A percentile compares a stretch with the other conserved stretches of the same genome.
Conservation (phyloP, 805 yeast genomes). For the Yamadazyma ubonensis region DNA sequence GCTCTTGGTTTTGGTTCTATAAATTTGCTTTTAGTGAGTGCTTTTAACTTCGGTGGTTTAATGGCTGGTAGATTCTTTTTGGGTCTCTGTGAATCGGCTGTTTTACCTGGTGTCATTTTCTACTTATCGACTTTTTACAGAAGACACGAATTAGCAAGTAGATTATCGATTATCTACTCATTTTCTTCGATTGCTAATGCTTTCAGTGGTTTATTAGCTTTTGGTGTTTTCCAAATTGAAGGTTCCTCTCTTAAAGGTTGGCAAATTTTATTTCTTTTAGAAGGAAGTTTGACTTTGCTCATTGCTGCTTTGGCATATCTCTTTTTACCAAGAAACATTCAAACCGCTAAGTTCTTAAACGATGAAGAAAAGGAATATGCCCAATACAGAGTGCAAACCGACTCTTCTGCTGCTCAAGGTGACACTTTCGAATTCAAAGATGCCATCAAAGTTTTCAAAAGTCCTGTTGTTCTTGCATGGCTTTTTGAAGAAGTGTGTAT, state of each 20-base stretch:
- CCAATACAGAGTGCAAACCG: constrained; percentile 39
- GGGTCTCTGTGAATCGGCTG: constrained; percentile 38
- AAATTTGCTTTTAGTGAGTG: constrained; percentile 34
- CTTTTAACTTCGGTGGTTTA: constrained; percentile 37
- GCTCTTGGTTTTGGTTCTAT: constrained; percentile 47
- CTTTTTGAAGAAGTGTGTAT: constrained; percentile 43
- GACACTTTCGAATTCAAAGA: constrained; percentile 37
- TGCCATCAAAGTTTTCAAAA: constrained; percentile 43
- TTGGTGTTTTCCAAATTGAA: constrained; percentile 39
- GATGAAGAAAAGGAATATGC: constrained; percentile 43
- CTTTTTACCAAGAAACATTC: constrained; percentile 39
- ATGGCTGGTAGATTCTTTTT: constrained; percentile 37
- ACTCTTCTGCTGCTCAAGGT: constrained; percentile 42
- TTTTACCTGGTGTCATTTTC: constrained; percentile 40
- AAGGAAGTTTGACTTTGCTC: constrained; percentile 41
- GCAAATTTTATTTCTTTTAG: constrained; percentile 48
- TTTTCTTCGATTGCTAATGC: constrained; percentile 37
- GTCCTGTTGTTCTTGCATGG: constrained; percentile 47
- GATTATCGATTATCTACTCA: constrained; percentile 37
- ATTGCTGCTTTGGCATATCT: constrained; percentile 31
- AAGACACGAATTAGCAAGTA: constrained; percentile 35
- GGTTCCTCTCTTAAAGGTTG: constrained; percentile 41
- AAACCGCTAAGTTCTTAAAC: constrained; percentile 34
- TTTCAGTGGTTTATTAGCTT: constrained; percentile 36
- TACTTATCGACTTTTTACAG: constrained; percentile 38